Percentiles rank a stretch among this genome's conserved stretches.
phyloP scores from a whole-genome alignment of 495 filamentous ascomycete species.

The Aspergillus sclerotioniger region DNA sequence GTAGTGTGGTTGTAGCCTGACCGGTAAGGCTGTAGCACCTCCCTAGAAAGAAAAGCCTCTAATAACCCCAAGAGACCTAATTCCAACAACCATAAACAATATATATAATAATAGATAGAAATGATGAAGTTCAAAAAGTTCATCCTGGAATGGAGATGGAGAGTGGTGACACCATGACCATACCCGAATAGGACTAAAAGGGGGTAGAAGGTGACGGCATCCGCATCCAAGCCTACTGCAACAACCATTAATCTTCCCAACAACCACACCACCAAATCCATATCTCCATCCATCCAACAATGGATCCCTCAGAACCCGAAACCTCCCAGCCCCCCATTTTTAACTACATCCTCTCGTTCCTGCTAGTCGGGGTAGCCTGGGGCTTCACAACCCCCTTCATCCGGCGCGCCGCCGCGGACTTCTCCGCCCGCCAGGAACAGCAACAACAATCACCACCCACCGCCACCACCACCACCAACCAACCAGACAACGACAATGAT shows the following conservation, averaged over 20 bases:
- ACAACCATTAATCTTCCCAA: not conserved
- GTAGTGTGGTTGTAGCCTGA: too few species aligned
- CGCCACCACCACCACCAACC: conserved; percentile 17
- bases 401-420: conserved; percentile 56
- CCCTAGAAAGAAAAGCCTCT: too few species aligned
- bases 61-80: too few species aligned
- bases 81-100: too few species aligned
- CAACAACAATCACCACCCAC: conserved; percentile 15
- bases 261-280: conserved; percentile 29
- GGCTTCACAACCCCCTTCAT: conserved; percentile 61
- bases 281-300: conserved; percentile 14
- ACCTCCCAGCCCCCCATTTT: conserved; percentile 56
- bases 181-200: too few species aligned
- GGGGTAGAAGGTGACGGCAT: too few species aligned
- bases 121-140: too few species aligned
- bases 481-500: conserved; percentile 6
- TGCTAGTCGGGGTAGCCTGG: conserved; percentile 91
- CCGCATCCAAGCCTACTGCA: too few species aligned
- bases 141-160: too few species aligned
- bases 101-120: too few species aligned
- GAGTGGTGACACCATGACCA: too few species aligned
- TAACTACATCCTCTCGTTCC: conserved; percentile 82
- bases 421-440: conserved; percentile 50
- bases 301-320: conserved; percentile 9
- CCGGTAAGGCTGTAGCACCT: too few species aligned